Evolutionary conservation across 208 protist species (phyloP), one percentile per base, ranked within the genome.

Genomic region (Trypanosomatidae sp.): DNA sequence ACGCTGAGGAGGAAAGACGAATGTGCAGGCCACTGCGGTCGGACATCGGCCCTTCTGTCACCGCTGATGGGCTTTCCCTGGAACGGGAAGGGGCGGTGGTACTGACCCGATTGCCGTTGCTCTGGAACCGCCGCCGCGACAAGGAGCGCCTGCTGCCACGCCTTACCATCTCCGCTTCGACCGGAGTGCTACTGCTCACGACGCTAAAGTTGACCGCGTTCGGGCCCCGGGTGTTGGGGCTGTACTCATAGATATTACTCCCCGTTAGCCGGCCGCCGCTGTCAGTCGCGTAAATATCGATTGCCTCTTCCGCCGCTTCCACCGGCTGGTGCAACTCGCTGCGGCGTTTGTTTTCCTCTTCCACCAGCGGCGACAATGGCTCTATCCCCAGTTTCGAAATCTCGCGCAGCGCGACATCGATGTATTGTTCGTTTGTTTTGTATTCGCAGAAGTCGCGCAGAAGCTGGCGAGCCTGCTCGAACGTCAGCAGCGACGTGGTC

Each of bases 361-460:
- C 66, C 6, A 8, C 66, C 36, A 17, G 47, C 39, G 47, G n/a
- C 28, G 33, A 60, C 25, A 13, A 9, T 28, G 66, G 30, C 15
- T 36, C 66, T n/a, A 33, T 7, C 12, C 30, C 66, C 30, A 47
- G n/a, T 19, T 3, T 52, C 9, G 73, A n/a, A 28, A 76, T 12
- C 39, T 33, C 43, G 28, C 55, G 73, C 55, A 79, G 77, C 50
- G 66, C 69, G 28, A 52, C 62, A 53, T 84, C 65, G 36, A 92
- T 83, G 46, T 85, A 79, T 60, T 83, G 47, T 70, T 91, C 89
- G 56, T 74, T 88, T 66, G 82, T 82, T 52, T 84, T 73, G 75
- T 95, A 97, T 81, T 97, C 92, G 73, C 92, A 97, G 66, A 89
- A 95, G 71, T 92, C 77, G 28, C 82, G 69, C 36, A 97, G 82